Conservation (phyloP, 371 early-diverging fungal genomes). For the Catenaria anguillulae region DNA sequence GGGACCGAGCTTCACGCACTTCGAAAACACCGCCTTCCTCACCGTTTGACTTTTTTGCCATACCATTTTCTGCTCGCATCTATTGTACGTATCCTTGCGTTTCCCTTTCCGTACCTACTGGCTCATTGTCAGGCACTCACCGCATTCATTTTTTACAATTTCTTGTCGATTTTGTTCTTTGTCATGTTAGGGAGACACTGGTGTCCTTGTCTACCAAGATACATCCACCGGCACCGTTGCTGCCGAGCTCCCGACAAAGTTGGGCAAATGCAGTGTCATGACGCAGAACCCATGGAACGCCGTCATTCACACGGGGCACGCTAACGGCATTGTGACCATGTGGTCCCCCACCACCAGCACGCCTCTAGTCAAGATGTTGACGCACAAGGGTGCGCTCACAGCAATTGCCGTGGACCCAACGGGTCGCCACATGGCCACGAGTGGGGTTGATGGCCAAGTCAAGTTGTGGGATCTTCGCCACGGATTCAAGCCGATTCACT, state of each 20-base stretch:
- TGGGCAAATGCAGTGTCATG: slow-evolving; percentile 68
- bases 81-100: slow-evolving; percentile 45
- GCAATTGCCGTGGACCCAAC: slow-evolving; percentile 72
- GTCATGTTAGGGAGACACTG: slow-evolving; percentile 46
- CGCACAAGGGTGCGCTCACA: slow-evolving; percentile 75
- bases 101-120: no score
- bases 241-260: slow-evolving; percentile 58
- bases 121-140: background rate
- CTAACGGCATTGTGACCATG: slow-evolving; percentile 85
- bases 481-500: slow-evolving; percentile 53
- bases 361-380: slow-evolving; percentile 88
- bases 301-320: slow-evolving; percentile 80
- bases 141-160: background rate
- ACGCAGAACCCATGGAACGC: slow-evolving; percentile 89
- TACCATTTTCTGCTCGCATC: slow-evolving; percentile 91
- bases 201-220: slow-evolving; percentile 88
- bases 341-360: slow-evolving; percentile 78
- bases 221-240: slow-evolving; percentile 86
- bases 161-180: background rate
- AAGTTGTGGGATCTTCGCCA: slow-evolving; percentile 95
- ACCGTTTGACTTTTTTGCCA: slow-evolving; percentile 80
- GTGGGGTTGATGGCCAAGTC: slow-evolving; percentile 78
- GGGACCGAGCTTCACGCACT: slow-evolving; percentile 92
- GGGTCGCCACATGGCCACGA: slow-evolving; percentile 85
- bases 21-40: slow-evolving; percentile 64